Evolutionary conservation across 208 protist genomes (phyloP).

Genomic region (Trypanosoma avium): DNA sequence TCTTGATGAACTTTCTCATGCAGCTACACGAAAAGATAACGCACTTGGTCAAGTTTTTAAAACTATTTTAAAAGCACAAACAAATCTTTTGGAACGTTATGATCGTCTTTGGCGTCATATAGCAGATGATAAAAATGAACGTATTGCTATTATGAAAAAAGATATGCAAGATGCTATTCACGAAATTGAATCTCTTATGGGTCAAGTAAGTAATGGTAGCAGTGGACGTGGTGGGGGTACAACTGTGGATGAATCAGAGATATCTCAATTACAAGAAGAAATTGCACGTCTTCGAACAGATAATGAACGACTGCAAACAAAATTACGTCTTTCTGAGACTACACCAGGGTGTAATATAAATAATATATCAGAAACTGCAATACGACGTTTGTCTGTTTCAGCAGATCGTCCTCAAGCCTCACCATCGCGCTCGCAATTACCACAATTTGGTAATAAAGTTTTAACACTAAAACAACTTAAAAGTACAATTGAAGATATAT

Average conservation of each 20-base stretch:
- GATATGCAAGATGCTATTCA: conserved; percentile 69
- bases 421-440: conserved; percentile 9
- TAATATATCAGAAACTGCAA: neutral
- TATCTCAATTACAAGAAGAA: conserved; percentile 28
- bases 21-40: conserved; percentile 36
- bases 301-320: conserved; percentile 39
- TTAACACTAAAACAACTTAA: conserved; percentile 77
- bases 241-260: conserved; percentile 20
- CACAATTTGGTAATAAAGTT: conserved; percentile 37
- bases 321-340: conserved; percentile 24
- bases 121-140: conserved; percentile 43
- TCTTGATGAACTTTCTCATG: conserved; percentile 42
- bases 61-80: conserved; percentile 41
- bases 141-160: conserved; percentile 44
- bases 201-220: conserved; percentile 19
- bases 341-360: conserved; percentile 6
- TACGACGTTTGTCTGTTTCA: conserved; percentile 4
- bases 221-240: neutral
- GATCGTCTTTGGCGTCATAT: conserved; percentile 68
- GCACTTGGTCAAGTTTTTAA: conserved; percentile 36
- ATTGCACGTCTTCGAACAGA: conserved; percentile 39
- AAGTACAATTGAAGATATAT: conserved; percentile 86
- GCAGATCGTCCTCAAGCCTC: conserved; percentile 16
- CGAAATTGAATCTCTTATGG: conserved; percentile 70
- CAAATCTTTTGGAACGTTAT: conserved; percentile 57